These are phyloP conservation scores for Vigna mungo DNA, from an alignment of 306 rosid genomes.

Conservation along the genomic window DNA sequence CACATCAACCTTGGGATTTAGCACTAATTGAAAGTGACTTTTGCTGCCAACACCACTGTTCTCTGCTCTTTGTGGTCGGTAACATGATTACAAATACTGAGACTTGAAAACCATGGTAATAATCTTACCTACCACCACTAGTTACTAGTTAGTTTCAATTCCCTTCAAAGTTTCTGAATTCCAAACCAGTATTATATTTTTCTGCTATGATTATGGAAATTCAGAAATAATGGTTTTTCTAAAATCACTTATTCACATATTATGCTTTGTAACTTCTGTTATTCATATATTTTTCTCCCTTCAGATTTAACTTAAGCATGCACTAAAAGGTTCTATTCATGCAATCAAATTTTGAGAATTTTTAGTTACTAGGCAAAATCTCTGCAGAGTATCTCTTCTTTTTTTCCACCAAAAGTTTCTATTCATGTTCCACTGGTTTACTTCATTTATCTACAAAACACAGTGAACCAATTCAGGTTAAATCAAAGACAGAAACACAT, in stretches of 20 bases:
- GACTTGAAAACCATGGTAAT: conserved; percentile 10
- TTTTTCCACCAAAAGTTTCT: neutral
- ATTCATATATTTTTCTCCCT: no score
- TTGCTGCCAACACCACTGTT: conserved; percentile 14
- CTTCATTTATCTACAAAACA: neutral
- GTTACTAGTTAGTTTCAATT: neutral
- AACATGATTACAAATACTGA: conserved; percentile 2
- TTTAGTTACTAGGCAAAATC: neutral
- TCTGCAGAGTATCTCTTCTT: neutral
- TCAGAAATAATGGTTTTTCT: no score
- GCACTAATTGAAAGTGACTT: conserved; percentile 10
- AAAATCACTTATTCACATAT: no score
- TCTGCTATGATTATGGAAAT: no score
- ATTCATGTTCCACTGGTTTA: conserved; percentile 11
- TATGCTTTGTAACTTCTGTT: no score
- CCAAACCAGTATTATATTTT: no score
- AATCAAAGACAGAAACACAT: neutral
- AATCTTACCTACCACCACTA: neutral
- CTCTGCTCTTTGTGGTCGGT: conserved; percentile 18
- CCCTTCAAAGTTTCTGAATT: neutral
- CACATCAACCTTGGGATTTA: conserved; percentile 21
- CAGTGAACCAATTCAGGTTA: neutral
- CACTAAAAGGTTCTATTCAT: no score
- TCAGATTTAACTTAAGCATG: no score
- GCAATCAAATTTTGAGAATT: conserved; percentile 2